A percentile compares a stretch with the other conserved stretches of the same genome.
Conservation (phyloP, 768 basidiomycete genomes). For the Lyophyllum decastes region DNA sequence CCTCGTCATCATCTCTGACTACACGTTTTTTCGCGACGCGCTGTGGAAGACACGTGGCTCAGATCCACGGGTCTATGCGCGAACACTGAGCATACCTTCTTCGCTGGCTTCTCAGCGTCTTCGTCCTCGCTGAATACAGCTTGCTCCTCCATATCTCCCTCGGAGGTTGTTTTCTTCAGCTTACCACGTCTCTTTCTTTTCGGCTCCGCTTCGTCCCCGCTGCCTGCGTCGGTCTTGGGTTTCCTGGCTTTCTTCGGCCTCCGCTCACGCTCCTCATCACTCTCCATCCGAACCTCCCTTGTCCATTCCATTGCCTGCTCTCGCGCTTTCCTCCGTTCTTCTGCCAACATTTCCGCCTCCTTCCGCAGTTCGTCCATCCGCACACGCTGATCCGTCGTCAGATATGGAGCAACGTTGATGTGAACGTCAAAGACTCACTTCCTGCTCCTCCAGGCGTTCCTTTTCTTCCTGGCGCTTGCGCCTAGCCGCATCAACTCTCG, state of each 20-base stretch:
- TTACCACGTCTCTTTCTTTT: slow-evolving; percentile 77
- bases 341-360: slow-evolving; percentile 79
- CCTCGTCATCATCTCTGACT: slow-evolving; percentile 80
- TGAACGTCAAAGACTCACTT: slow-evolving; percentile 46
- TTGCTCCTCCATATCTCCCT: slow-evolving; percentile 63
- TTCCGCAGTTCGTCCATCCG: slow-evolving; percentile 64
- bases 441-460: slow-evolving; percentile 59
- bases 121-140: slow-evolving; percentile 76
- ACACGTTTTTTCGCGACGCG: slow-evolving; percentile 70
- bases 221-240: slow-evolving; percentile 50
- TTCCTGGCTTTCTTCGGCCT: slow-evolving; percentile 56
- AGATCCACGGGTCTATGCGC: slow-evolving; percentile 6
- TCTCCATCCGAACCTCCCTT: slow-evolving; percentile 63
- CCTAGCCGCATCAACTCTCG: slow-evolving; percentile 76
- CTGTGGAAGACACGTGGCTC: slow-evolving; percentile 27
- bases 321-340: slow-evolving; percentile 70
- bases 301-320: slow-evolving; percentile 85
- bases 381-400: slow-evolving; percentile 43
- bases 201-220: slow-evolving; percentile 62
- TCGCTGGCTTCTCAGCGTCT: slow-evolving; percentile 59
- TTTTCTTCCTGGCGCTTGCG: slow-evolving; percentile 80
- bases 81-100: slow-evolving; percentile 52
- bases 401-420: neutral
- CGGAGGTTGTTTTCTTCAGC: slow-evolving; percentile 57
- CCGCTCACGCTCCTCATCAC: slow-evolving; percentile 80